These are phyloP conservation scores for Globisporangium nagaii DNA, from an alignment of 352 stramenopile genomes.

Conservation along the genomic window DNA sequence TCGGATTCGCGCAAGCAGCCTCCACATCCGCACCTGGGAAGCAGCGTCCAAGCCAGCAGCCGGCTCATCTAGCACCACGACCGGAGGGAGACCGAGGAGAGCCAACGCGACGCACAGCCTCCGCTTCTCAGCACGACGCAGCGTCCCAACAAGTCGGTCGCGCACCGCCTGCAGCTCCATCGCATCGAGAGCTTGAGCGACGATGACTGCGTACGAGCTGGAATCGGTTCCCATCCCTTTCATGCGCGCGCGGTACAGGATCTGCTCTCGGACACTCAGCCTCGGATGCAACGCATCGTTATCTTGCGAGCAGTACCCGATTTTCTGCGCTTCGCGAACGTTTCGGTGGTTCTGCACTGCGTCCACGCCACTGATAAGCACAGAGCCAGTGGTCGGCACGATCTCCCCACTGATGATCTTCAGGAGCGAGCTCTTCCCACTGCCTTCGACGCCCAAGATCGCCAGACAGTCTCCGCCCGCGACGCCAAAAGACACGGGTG, in stretches of 20 bases:
- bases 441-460: conserved; percentile 7
- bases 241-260: conserved; percentile 1
- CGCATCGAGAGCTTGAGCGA: background rate
- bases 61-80: conserved; percentile 16
- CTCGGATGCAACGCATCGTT: conserved; percentile 13
- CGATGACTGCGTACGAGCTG: background rate
- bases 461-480: conserved; percentile 15
- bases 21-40: conserved; percentile 7
- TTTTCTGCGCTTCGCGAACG: conserved; percentile 12
- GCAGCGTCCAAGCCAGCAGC: conserved; percentile 11
- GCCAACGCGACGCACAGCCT: conserved; percentile 9
- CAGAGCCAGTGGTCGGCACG: conserved; percentile 9
- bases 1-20: conserved; percentile 1
- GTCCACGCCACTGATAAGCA: conserved; percentile 16
- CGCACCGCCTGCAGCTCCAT: background rate
- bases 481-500: conserved; percentile 12
- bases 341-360: conserved; percentile 13
- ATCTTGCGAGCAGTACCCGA: conserved; percentile 78
- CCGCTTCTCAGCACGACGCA: conserved; percentile 4
- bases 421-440: conserved; percentile 13
- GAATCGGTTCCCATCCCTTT: background rate
- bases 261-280: conserved; percentile 7
- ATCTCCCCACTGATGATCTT: conserved; percentile 17
- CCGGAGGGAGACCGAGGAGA: conserved; percentile 5
- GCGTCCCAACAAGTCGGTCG: conserved; percentile 1